Base-by-base conservation (phyloP, 1,284 basidiomycete genomes). In the Heimioporus punctisporus region DNA sequence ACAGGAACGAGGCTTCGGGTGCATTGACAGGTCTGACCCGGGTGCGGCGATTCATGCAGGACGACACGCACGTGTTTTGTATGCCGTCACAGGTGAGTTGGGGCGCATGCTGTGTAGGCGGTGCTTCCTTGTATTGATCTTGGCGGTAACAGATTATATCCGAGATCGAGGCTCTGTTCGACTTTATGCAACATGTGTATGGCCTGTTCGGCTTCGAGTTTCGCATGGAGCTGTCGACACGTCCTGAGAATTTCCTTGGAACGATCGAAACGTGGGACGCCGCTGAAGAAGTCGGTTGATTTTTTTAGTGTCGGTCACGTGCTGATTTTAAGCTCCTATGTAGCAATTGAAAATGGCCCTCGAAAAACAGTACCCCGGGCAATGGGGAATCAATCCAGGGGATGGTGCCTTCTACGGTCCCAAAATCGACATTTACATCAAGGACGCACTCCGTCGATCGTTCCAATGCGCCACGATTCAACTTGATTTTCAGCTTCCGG, bases 401-500 rank as follows among this genome's bases (percentile, higher is more conserved):
- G 97, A 99, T 69, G 97, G 97, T 50, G 97, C 97, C 21, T 96
- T 96, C 82, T 97, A 97, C 73, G 94, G 94, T 4, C 95, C 94
- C 57, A 96, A 98, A 80, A 97, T 99, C 70, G 97, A 99, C 75
- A 97, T 99, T 75, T 95, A 93, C 58, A 93, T 99, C 72, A 86
- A 87, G 34, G 97, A 99, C 69, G 97, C 97, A 0, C 79, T 98
- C 34, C 87, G 84, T 57, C 88, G 96, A 48, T 93, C 95, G 34
- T 96, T 95, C 86, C 97, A 99, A 76, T 99, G 97, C 65, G 97
- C 96, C 45, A 99, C 97, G 6, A 98, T 99, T 72, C 93, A 99
- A 75, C 92, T 99, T 61, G 97, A 99, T 78, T 99, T 98, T 86
- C 95, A 99, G 74, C 85, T 99, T 11, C 97, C 97, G n/a, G 91